Base-by-base conservation (phyloP, 2,329 filamentous ascomycete genomes). In the Apiospora saccharicola region DNA sequence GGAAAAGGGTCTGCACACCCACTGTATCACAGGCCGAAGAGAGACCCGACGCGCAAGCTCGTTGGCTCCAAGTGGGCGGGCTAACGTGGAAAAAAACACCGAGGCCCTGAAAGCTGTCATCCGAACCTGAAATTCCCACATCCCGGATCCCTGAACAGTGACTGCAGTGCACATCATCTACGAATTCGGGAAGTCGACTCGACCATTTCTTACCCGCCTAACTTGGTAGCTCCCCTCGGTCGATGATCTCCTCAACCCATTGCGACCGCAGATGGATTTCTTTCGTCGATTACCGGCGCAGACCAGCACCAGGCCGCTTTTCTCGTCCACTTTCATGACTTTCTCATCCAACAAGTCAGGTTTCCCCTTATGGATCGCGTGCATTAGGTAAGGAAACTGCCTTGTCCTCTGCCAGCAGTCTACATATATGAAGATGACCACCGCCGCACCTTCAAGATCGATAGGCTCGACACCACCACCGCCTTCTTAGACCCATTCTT, bases 121-220 rank as follows among this genome's bases (percentile, higher is more conserved):
- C 53, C 53, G 30, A 61, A 37, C 53, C 53, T 37, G 53, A 37
- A 61, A 61, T 61, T 3, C 34, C 57, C 34, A 64, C 57, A 64
- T 41, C 34, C 57, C 34, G 22, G 34, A 64, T 64, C 57, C 57
- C 57, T 64, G 57, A 64, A 13, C 57, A 12, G 34, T 64, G 57
- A 64, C 57, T 64, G 57, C 57, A 64, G 57, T 41, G 57, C 57
- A 64, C 57, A 64, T 64, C 57, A 64, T 64, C 57, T 41, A 64
- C 57, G 34, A 34, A 64, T 41, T 41, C 57, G 57, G 57, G 19
- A 24, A n/a, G 49, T 13, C 49, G 49, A 26, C 49, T 51, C 49
- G 49, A 51, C 22, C 30, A 64, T 4, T n/a, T 64, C 57, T n/a
- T 41, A 64, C 57, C 57, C 30, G 34, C 53, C 53, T 61, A 61